Evolutionary conservation across 108 stramenopile species (phyloP).

Genomic region (Epipyxis sp.): DNA sequence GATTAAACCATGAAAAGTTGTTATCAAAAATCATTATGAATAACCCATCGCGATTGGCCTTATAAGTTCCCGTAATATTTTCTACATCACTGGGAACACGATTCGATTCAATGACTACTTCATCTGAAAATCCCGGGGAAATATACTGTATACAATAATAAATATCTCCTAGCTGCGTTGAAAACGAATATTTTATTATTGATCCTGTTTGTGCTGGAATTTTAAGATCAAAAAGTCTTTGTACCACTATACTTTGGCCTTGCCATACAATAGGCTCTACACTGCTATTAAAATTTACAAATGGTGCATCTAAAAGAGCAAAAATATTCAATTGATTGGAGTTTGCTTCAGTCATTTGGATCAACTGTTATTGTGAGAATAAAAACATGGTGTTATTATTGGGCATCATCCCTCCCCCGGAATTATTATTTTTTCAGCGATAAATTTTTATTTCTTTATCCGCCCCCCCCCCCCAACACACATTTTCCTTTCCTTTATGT

Average conservation of each 20-base stretch:
- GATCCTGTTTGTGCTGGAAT: not conserved
- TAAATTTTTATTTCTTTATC: too few species aligned
- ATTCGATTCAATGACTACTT: not conserved
- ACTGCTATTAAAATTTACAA: not conserved
- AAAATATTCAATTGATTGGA: too few species aligned
- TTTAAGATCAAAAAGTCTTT: not conserved
- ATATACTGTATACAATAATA: slow-evolving; percentile 12
- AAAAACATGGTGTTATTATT: too few species aligned
- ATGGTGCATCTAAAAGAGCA: slow-evolving; percentile 14
- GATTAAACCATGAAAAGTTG: slow-evolving; percentile 23
- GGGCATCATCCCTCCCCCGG: too few species aligned
- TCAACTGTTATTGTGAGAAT: too few species aligned
- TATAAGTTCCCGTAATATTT: slow-evolving; percentile 18
- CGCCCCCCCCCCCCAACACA: too few species aligned
- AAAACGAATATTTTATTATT: not conserved
- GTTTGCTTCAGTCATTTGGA: too few species aligned
- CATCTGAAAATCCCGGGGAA: not conserved
- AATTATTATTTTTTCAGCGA: too few species aligned
- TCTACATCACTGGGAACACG: slow-evolving; percentile 25
- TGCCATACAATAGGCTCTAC: slow-evolving; percentile 2
- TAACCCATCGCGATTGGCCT: slow-evolving; percentile 12
- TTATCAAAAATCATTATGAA: slow-evolving; percentile 28
- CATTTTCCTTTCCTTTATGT: too few species aligned
- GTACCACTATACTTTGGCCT: not conserved
- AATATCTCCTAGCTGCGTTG: slow-evolving; percentile 18